Evolutionary conservation across 2,329 filamentous ascomycete genomes (phyloP).

Genomic region (Albifimbria verrucaria): DNA sequence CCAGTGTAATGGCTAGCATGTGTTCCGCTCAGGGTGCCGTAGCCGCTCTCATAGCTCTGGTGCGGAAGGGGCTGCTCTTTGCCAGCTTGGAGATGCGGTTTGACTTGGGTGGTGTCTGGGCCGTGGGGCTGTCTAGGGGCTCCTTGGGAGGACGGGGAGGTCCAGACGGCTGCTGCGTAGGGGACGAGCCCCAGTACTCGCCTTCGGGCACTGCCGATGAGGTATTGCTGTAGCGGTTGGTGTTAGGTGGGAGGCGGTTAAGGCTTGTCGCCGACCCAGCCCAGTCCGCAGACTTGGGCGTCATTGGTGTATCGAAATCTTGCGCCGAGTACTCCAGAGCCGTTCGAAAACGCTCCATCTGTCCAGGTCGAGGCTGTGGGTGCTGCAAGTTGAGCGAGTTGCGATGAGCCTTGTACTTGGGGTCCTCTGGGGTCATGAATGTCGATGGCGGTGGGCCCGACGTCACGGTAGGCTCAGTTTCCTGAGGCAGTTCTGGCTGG

Average conservation of each 20-base stretch:
- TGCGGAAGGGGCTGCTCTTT: conserved; percentile 54
- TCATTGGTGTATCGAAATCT: conserved; percentile 60
- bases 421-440: conserved; percentile 59
- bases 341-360: conserved; percentile 70
- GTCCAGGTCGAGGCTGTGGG: conserved; percentile 71
- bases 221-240: conserved; percentile 46
- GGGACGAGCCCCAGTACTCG: conserved; percentile 45
- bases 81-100: conserved; percentile 48
- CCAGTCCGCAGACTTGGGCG: conserved; percentile 60
- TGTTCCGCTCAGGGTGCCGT: conserved; percentile 45
- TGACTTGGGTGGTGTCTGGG: conserved; percentile 43
- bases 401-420: conserved; percentile 78
- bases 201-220: conserved; percentile 32
- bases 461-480: conserved; percentile 18
- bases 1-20: conserved; percentile 49
- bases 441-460: conserved; percentile 42
- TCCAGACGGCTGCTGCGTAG: conserved; percentile 33
- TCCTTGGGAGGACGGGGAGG: conserved; percentile 63
- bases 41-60: conserved; percentile 53
- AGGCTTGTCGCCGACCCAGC: conserved; percentile 59
- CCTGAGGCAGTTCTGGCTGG: conserved; percentile 41
- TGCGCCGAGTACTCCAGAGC: conserved; percentile 71
- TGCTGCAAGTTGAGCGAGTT: conserved; percentile 79
- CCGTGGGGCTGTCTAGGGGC: conserved; percentile 43
- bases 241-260: conserved; percentile 45